Base-by-base conservation (phyloP, 2,329 filamentous ascomycete genomes). In the Cucurbitaria berberidis region DNA sequence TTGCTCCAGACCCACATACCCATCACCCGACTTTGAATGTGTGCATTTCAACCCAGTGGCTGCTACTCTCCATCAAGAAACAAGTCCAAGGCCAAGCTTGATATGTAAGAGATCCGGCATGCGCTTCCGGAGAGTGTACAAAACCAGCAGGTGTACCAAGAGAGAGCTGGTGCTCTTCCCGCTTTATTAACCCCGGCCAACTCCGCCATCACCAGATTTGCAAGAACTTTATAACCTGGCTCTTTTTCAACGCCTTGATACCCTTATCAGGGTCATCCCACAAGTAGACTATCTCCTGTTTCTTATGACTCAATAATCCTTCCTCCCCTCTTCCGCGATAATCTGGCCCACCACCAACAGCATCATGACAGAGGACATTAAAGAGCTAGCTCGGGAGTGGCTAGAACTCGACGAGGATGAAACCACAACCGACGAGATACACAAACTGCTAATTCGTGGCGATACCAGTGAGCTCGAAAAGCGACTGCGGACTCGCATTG, bases 321-420 rank as follows among this genome's bases (percentile, higher is more conserved):
- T 39, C 9, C n/a, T 36, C 11, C 19, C n/a, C 18, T 1, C 18
- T 21, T 22, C 35, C 21, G 16, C 19, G 1, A 18, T 24, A n/a
- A 21, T 15, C 40, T 8, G n/a, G 22, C 26, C 13, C 39, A 26
- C 22, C 40, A 22, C 40, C 41, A 46, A 39, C 36, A 7, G 22
- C 26, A 18, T 15, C 36, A 75, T 75, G 73, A 48, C 63, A 35
- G 60, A 66, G 52, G 62, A 72, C 36, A 72, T 77, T 34, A 70
- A 74, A 60, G 66, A 76, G 39, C 72, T 86, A 51, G 80, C 82
- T 48, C 63, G 80, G 59, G 79, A 79, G 72, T 87, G 84, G 84
- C 77, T 87, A n/a, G 75, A 79, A 52, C 79, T 84, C 62, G 84
- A 87, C 68, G 71, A 80, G 67, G 82, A 86, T 68, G 74, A 78